Conservation (phyloP, 1,284 basidiomycete species). For the Pseudozyma hubeiensis region DNA sequence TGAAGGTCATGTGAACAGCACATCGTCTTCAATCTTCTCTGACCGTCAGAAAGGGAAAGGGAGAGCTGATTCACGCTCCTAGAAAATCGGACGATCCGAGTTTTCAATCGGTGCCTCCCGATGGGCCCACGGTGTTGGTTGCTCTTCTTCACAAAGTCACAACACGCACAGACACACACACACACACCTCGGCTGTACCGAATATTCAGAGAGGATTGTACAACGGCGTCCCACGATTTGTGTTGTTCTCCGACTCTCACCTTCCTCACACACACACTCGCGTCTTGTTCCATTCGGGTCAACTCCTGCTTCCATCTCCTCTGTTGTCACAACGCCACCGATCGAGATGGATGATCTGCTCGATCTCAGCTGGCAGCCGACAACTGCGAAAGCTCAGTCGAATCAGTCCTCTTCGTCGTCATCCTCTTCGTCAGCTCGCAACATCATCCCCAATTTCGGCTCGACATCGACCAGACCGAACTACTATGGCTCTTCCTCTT, state of each 20-base stretch:
- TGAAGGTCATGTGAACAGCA: too few relatives aligned
- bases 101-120: too few relatives aligned
- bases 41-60: too few relatives aligned
- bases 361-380: conserved; percentile 60
- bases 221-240: too few relatives aligned
- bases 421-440: conserved; percentile 11
- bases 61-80: too few relatives aligned
- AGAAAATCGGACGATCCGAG: too few relatives aligned
- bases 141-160: neutral
- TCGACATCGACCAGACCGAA: conserved; percentile 20
- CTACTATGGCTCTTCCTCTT: conserved; percentile 23
- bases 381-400: conserved; percentile 17
- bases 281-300: neutral
- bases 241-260: too few relatives aligned
- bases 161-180: conserved; percentile 10
- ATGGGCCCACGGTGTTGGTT: neutral
- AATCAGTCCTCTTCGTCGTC: conserved; percentile 8
- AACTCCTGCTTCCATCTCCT: too few relatives aligned
- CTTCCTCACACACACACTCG: neutral
- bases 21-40: too few relatives aligned
- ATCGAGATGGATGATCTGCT: conserved; percentile 66
- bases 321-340: conserved; percentile 22
- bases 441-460: conserved; percentile 8
- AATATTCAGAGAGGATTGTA: too few relatives aligned
- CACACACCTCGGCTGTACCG: neutral